Conservation (phyloP, 352 stramenopile genomes). For the Globisporangium camurandrum region DNA sequence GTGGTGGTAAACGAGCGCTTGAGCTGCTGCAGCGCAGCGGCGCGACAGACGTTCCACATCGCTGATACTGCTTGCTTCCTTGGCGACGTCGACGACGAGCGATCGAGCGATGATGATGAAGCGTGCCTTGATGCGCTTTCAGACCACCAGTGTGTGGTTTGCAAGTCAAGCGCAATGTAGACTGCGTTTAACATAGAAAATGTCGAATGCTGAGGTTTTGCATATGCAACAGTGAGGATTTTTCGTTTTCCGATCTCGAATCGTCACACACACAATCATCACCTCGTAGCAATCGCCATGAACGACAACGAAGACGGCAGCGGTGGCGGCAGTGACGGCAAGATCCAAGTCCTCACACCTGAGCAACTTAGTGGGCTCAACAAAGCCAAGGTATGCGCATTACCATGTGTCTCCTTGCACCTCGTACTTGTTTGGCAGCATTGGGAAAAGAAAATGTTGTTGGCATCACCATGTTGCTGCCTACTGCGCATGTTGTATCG, state of each 20-base stretch:
- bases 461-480: not conserved
- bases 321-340: constrained; percentile 15
- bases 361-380: constrained; percentile 62
- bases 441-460: not conserved
- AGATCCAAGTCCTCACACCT: constrained; percentile 52
- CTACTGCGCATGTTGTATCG: not conserved
- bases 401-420: not conserved
- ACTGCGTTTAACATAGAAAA: no score
- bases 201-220: no score
- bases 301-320: not conserved
- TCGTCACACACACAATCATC: constrained; percentile 1
- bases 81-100: not conserved
- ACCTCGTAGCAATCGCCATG: constrained; percentile 2
- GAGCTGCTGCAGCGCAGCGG: constrained; percentile 36
- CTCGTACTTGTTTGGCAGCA: not conserved
- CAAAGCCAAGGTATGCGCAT: constrained; percentile 40
- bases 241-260: not conserved
- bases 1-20: constrained; percentile 13
- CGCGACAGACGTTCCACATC: constrained; percentile 57
- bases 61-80: not conserved
- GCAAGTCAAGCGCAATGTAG: not conserved
- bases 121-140: not conserved
- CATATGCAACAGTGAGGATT: no score
- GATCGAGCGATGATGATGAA: no score
- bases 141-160: not conserved